phyloP scores from a whole-genome alignment of 1,284 basidiomycete genomes.

The Tilletia indica region DNA sequence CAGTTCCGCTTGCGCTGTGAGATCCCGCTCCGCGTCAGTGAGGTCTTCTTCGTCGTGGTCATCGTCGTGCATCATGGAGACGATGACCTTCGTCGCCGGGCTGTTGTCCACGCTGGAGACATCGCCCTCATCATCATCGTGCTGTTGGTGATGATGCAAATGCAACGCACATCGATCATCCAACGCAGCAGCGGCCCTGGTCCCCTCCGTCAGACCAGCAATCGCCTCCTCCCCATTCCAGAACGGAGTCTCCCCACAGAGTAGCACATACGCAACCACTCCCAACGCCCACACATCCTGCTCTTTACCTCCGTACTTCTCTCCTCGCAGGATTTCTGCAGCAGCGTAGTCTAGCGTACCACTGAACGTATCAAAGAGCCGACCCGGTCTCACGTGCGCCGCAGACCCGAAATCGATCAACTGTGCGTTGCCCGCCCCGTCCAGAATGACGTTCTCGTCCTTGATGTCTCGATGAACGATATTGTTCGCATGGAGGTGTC shows the following conservation, averaged over 20 bases:
- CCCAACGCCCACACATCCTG: constrained; percentile 99
- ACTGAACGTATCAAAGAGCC: constrained; percentile 93
- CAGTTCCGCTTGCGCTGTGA: neutral
- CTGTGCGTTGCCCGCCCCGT: constrained; percentile 65
- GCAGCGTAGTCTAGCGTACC: constrained; percentile 84
- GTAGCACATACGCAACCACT: constrained; percentile 92
- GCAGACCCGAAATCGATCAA: constrained; percentile 86
- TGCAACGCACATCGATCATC: constrained; percentile 37
- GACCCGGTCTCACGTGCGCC: constrained; percentile 71
- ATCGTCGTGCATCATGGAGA: constrained; percentile 21
- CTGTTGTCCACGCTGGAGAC: neutral
- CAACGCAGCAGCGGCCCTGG: constrained; percentile 43
- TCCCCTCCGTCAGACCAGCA: constrained; percentile 43
- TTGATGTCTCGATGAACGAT: constrained; percentile 98
- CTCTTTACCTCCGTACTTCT: constrained; percentile 90
- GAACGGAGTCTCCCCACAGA: constrained; percentile 87
- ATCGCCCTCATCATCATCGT: neutral
- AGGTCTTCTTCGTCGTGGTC: constrained; percentile 26
- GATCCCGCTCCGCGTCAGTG: neutral
- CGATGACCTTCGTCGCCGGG: constrained; percentile 8
- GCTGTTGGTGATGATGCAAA: neutral
- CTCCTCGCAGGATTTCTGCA: constrained; percentile 91
- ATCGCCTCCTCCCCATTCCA: constrained; percentile 61
- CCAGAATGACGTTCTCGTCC: constrained; percentile 84
- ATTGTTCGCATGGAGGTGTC: constrained; percentile 84